Evolutionary conservation across 495 filamentous ascomycete species (phyloP).

Genomic region (Delitschia confertaspora): DNA sequence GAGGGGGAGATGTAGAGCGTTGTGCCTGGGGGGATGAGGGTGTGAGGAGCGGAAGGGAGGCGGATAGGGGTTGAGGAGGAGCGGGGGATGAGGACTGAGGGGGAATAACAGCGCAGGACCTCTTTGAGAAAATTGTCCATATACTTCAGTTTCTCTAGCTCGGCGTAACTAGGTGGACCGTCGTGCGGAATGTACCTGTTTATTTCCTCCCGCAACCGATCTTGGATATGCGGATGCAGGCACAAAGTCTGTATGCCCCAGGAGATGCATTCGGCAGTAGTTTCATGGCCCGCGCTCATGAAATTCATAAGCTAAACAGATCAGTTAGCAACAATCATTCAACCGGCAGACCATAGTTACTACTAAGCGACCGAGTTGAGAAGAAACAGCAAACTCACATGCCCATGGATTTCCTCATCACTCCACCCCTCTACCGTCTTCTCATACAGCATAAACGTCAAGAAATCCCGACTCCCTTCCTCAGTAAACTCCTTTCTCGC

Average conservation of each 20-base stretch:
- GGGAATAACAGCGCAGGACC: constrained; percentile 48
- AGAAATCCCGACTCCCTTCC: constrained; percentile 1
- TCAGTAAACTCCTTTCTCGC: not conserved
- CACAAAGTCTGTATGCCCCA: constrained; percentile 51
- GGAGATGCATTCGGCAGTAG: constrained; percentile 48
- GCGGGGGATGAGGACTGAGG: constrained; percentile 51
- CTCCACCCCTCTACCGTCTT: constrained; percentile 3
- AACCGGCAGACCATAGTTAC: constrained; percentile 8
- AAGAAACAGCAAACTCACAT: not conserved
- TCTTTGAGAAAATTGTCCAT: constrained; percentile 54
- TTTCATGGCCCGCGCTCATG: constrained; percentile 82
- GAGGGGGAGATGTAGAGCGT: constrained; percentile 41
- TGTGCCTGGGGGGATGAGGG: constrained; percentile 48
- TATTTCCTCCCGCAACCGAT: constrained; percentile 51
- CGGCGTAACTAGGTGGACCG: constrained; percentile 33
- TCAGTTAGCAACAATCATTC: not conserved
- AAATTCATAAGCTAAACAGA: constrained; percentile 76
- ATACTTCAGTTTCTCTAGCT: constrained; percentile 48
- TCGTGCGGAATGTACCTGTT: constrained; percentile 51
- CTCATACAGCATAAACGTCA: constrained; percentile 10
- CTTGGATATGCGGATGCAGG: constrained; percentile 48
- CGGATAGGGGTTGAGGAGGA: too few species aligned
- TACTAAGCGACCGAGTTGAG: not conserved
- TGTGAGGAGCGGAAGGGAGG: constrained; percentile 44
- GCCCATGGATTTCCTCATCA: constrained; percentile 13